Evolutionary conservation across 306 rosid genomes (phyloP), one percentile per base, ranked within the genome.

Genomic region (Gynostemma pentaphyllum): DNA sequence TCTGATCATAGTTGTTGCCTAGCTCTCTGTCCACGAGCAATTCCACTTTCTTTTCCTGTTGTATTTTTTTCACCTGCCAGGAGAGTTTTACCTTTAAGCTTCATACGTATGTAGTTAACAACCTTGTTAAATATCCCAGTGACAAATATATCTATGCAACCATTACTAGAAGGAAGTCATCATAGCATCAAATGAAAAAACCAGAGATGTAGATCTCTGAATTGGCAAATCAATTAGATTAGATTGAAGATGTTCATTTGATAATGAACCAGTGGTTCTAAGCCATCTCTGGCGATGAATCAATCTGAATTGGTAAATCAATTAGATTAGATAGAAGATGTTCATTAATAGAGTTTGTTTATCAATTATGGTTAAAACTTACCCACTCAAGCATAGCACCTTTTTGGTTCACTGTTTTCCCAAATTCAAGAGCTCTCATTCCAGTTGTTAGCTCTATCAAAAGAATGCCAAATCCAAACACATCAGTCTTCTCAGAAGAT

Each of bases 331-430:
- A 50, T 44, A 42, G 1, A 5, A 2, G 14, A 12, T 45, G 12
- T 45, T 45, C 12, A 45, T 45, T 5, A 9, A 4, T 16, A 9
- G 42, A 49, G 45, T 36, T 76, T 40, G 53, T 47, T 49, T 27
- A n/a, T 19, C 19, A 29, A 36, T 19, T 36, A 36, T 57, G 22
- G 19, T 10, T 41, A 26, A 22, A 72, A 79, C 97, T 76, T 77
- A 91, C 98, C 98, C 96, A 83, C 72, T 91, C 98, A 30, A 91
- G 92, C 88, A 86, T 88, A 41, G 85, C 96, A 4, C 96, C 99
- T 62, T 92, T 88, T 45, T 92, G 95, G 80, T 88, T 92, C 68
- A 75, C 70, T 1, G 94, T 82, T 82, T 88, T 88, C 41, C 95
- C 99, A 67, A 88, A 86, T 62, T 92, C 95, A 0, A 88, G 82